Evolutionary conservation across 2,329 filamentous ascomycete species (phyloP), one percentile per base, ranked within the genome.

Genomic region (Cordyceps javanica): DNA sequence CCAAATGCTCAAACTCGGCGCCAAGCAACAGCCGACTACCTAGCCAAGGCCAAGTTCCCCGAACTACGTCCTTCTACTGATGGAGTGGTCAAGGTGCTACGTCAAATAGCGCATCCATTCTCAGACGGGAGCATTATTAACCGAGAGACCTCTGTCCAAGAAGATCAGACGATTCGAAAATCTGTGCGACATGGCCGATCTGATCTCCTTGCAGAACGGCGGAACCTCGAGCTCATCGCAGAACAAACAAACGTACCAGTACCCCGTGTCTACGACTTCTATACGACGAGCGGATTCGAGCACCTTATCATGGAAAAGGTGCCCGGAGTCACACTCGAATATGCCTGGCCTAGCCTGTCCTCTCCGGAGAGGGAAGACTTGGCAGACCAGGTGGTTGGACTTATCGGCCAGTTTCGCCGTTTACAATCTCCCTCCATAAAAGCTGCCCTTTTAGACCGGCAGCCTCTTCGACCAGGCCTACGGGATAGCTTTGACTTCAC

Each of bases 1-100:
- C 52, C 52, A 26, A 38, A 38, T 45, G 52, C 52, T 46, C 39
- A 10, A 10, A 55, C 52, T 38, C 52, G 52, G 19, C 52, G 41
- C 32, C 21, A 55, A 16, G 52, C 52, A 39, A 55, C 52, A 26
- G 41, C 30, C 21, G n/a, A 48, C 23, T 55, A 55, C 52, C 13
- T 55, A 16, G 32, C 52, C 4, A 46, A 19, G 19, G 21, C 32
- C 19, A 32, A 38, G 19, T 36, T 55, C 52, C n/a, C n/a, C n/a
- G n/a, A n/a, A n/a, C n/a, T n/a, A n/a, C n/a, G n/a, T 39, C 52
- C 30, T 28, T 38, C 2, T 30, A n/a, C 41, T 28, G 52, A 55
- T 21, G 30, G 42, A 25, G 41, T 19, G 21, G n/a, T 46, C 8
- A 10, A 45, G 30, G 25, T 28, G 30, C 41, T 55, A 13, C 30